Evolutionary conservation across 2,329 filamentous ascomycete species (phyloP), one percentile per base, ranked within the genome.

Genomic region (Arthrobotrys entomopaga): DNA sequence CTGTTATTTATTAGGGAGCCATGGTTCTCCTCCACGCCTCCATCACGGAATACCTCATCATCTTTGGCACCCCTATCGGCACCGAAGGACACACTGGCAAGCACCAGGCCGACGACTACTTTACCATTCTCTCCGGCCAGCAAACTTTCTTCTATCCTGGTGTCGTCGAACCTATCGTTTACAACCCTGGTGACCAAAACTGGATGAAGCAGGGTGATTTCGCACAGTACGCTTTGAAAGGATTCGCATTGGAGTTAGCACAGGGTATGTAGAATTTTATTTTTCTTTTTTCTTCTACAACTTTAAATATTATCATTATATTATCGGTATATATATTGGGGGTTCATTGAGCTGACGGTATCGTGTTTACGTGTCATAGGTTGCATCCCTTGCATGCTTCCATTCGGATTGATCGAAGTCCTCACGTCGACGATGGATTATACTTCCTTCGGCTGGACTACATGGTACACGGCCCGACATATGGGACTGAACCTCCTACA

Each of bases 101-200:
- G 58, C 93, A 96, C 85, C 94, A 92, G 11, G 92, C 92, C 15
- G 91, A 96, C 83, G 93, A 97, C 85, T 97, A 95, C 85, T 97
- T 97, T 86, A 88, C 93, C 85, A 96, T 97, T 84, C 85, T 97
- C 34, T 84, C 85, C 38, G 93, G 93, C 78, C 88, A 89, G 78
- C 89, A 96, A 83, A 85, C 87, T 79, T 90, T 92, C 77, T 93
- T 92, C 84, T 85, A 87, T 3, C 87, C 89, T 1, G 90, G 90
- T 77, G 80, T 84, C 76, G 91, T 88, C 81, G 85, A 86, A 80
- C 84, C 89, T 38, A 90, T 92, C 82, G 82, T 91, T 76, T 94
- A 92, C 83, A 85, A 86, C 0, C 82, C 87, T 64, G 91, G 91
- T 42, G 85, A 82, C 78, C 86, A 92, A 77, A 90, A 95, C 83